phyloP scores from a whole-genome alignment of 2,329 filamentous ascomycete species.

The Paecilomyces formosus region DNA sequence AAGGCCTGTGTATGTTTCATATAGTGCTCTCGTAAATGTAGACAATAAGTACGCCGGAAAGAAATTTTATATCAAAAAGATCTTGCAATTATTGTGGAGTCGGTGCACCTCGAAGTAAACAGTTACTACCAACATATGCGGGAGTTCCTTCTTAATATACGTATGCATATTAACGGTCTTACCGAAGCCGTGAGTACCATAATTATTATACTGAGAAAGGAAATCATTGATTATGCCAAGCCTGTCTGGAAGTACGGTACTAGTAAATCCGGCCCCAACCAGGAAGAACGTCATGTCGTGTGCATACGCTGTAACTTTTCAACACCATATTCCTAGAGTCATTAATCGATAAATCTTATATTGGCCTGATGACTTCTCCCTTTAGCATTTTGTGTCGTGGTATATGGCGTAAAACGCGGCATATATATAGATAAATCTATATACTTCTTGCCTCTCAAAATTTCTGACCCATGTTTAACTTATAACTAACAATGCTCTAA shows the following conservation, averaged over 20 bases:
- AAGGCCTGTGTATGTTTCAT: too few species aligned
- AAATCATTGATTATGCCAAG: too few species aligned
- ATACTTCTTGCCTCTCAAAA: not conserved
- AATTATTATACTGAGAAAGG: not conserved
- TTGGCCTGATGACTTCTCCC: not conserved
- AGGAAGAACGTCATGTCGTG: not conserved
- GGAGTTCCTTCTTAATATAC: too few species aligned
- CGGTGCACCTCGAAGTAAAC: too few species aligned
- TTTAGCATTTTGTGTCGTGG: not conserved
- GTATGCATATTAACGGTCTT: too few species aligned
- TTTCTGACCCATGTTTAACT: not conserved
- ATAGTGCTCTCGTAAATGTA: too few species aligned
- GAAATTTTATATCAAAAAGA: too few species aligned
- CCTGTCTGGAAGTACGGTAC: not conserved
- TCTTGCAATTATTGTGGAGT: too few species aligned
- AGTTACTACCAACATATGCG: too few species aligned
- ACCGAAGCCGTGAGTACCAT: too few species aligned
- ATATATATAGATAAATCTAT: not conserved
- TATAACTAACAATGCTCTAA: not conserved
- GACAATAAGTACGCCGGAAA: too few species aligned
- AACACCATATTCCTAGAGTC: not conserved
- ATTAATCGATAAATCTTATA: not conserved
- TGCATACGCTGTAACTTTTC: not conserved
- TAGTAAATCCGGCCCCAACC: not conserved
- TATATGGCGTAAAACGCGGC: not conserved